Conservation (phyloP, 2,329 filamentous ascomycete genomes). For the Cadophora sp. region DNA sequence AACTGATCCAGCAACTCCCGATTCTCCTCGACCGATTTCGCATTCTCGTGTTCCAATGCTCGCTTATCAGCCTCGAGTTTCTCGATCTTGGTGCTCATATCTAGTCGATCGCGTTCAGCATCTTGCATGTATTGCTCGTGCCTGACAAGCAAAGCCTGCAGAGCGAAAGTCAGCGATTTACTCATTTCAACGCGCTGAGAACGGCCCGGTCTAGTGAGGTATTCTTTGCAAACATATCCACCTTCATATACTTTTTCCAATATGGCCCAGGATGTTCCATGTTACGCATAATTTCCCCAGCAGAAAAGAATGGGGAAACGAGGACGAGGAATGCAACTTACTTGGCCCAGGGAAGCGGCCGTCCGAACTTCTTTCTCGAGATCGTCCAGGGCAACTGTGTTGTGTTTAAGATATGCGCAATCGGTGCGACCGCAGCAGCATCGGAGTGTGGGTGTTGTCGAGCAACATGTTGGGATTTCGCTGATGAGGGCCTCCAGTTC, state of each 20-base stretch:
- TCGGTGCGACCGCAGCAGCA: slow-evolving; percentile 89
- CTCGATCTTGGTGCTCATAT: slow-evolving; percentile 76
- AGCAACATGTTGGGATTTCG: slow-evolving; percentile 38
- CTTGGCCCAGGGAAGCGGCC: slow-evolving; percentile 89
- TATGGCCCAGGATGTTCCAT: slow-evolving; percentile 11
- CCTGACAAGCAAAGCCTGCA: slow-evolving; percentile 87
- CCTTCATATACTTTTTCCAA: slow-evolving; percentile 11
- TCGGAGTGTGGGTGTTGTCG: slow-evolving; percentile 36
- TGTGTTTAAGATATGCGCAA: slow-evolving; percentile 83
- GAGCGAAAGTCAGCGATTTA: slow-evolving; percentile 69
- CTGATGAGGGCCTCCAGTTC: slow-evolving; percentile 38
- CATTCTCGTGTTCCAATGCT: slow-evolving; percentile 78
- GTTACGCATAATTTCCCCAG: slow-evolving; percentile 16
- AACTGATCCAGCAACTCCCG: slow-evolving; percentile 81
- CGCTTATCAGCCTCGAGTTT: slow-evolving; percentile 77
- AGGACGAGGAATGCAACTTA: slow-evolving; percentile 58
- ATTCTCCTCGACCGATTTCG: slow-evolving; percentile 82
- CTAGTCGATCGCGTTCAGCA: slow-evolving; percentile 82
- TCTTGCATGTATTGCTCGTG: slow-evolving; percentile 96
- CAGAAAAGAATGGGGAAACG: slow-evolving; percentile 29
- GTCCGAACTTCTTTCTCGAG: slow-evolving; percentile 88
- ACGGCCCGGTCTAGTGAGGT: neutral
- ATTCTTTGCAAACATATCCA: slow-evolving; percentile 14
- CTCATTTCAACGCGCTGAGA: slow-evolving; percentile 33
- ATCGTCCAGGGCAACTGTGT: slow-evolving; percentile 76